Conservation (phyloP, 441 rosid species). For the Populus hybrid region DNA sequence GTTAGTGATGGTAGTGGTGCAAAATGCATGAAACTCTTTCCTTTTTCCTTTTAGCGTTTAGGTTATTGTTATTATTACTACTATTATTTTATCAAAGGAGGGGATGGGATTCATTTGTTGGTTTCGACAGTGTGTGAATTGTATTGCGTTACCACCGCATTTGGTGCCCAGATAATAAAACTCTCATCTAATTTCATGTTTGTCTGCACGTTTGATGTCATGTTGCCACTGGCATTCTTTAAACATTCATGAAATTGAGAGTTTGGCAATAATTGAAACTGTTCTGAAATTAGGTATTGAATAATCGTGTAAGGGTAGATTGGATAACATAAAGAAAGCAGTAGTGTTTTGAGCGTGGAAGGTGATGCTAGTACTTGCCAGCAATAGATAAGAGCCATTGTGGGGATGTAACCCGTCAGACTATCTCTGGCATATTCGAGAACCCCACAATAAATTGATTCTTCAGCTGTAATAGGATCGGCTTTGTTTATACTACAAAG, state of each 20-base stretch:
- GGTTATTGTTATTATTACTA: slow-evolving; percentile 4
- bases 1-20: neutral
- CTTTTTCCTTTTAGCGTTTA: neutral
- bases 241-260: neutral
- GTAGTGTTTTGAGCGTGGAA: neutral
- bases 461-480: neutral
- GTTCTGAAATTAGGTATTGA: neutral
- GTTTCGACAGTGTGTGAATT: neutral
- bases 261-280: neutral
- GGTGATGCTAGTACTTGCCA: neutral
- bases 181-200: neutral
- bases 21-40: neutral
- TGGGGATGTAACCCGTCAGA: neutral
- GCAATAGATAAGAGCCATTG: neutral
- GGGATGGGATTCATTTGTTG: slow-evolving; percentile 37
- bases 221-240: neutral
- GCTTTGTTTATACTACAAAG: neutral
- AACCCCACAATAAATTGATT: too few species aligned
- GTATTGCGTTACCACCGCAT: neutral
- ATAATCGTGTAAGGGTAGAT: neutral
- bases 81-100: neutral
- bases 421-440: neutral
- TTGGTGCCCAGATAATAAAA: neutral
- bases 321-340: neutral
- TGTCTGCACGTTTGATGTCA: neutral